Base-by-base conservation (phyloP, 768 basidiomycete species). In the Amanita rimosa region DNA sequence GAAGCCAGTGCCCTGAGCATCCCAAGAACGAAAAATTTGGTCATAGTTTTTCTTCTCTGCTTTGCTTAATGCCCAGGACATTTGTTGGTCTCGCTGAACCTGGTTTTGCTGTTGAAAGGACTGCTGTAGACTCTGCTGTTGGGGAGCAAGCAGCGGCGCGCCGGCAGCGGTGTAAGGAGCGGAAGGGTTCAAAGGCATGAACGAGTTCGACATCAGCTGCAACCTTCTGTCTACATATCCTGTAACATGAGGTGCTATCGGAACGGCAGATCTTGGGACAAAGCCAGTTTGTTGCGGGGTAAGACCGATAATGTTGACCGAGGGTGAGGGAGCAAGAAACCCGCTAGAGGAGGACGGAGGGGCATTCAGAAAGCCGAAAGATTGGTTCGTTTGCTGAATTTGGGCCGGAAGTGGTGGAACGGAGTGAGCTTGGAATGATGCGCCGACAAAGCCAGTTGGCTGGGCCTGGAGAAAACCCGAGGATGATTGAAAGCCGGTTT, bases 21-120 rank as follows among this genome's bases (percentile, higher is more conserved):
- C 95, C 96, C 96, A 99, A n/a, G 89, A 85, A 51, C 95, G 74
- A 69, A 99, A 99, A 58, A 98, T 94, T 58, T 85, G 77, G 61
- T 98, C 90, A 58, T 98, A 99, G 54, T 84, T 85, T 71, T 96
- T 95, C 75, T 94, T 94, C 71, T 99, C 96, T 4, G 78, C 75
- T 63, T 87, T 86, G 3, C 79, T 79, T 46, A 97, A 67, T 0
- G 82, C 77, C 96, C 96, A 99, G 0, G 90, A 79, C 34, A 96
- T 72, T 57, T 77, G 80, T 24, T 81, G 82, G 13, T 77, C 85
- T 5, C 81, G 73, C 22, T 80, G 78, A 14, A 78, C 69, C 61
- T 90, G 81, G 57, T 91, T 89, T 52, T 90, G 80, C 60, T 92
- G 85, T 67, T 90, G 84, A 65, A 96, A 86, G 21, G 82, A 84